Conservation (phyloP, 2,329 filamentous ascomycete species). For the Apiospora kogelbergensis region DNA sequence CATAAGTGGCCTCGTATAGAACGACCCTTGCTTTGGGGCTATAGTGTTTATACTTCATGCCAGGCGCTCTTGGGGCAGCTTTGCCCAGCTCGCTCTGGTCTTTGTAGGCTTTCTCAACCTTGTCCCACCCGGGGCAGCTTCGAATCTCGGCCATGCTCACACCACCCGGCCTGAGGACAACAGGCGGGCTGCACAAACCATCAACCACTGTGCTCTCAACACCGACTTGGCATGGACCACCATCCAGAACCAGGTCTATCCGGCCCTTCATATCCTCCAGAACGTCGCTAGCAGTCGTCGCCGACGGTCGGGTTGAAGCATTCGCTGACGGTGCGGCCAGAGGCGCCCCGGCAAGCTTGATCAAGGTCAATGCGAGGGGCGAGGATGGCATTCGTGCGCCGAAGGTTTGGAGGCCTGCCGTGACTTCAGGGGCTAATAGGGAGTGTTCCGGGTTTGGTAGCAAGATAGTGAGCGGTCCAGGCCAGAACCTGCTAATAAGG, state of each 20-base stretch:
- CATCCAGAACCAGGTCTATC: constrained; percentile 86
- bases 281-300: constrained; percentile 88
- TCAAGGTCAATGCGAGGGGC: constrained; percentile 82
- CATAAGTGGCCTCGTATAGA: constrained; percentile 66
- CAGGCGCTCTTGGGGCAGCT: constrained; percentile 76
- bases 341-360: constrained; percentile 73
- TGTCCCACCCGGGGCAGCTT: constrained; percentile 76
- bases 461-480: constrained; percentile 88
- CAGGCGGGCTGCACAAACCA: constrained; percentile 77
- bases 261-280: constrained; percentile 78
- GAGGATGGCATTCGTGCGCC: constrained; percentile 88
- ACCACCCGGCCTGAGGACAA: constrained; percentile 83
- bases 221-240: constrained; percentile 81
- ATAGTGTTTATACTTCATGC: constrained; percentile 99
- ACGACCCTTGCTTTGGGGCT: constrained; percentile 86
- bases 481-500: constrained; percentile 86
- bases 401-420: constrained; percentile 80
- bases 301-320: constrained; percentile 88
- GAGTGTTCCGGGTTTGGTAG: constrained; percentile 72
- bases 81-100: constrained; percentile 69
- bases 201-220: constrained; percentile 98
- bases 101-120: constrained; percentile 74
- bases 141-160: constrained; percentile 79
- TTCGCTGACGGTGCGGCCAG: constrained; percentile 93
- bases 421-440: constrained; percentile 84